Evolutionary conservation across 129 eudicot genomes (phyloP), one percentile per base, ranked within the genome.

Genomic region (Pseudognaphalium luteoalbum): DNA sequence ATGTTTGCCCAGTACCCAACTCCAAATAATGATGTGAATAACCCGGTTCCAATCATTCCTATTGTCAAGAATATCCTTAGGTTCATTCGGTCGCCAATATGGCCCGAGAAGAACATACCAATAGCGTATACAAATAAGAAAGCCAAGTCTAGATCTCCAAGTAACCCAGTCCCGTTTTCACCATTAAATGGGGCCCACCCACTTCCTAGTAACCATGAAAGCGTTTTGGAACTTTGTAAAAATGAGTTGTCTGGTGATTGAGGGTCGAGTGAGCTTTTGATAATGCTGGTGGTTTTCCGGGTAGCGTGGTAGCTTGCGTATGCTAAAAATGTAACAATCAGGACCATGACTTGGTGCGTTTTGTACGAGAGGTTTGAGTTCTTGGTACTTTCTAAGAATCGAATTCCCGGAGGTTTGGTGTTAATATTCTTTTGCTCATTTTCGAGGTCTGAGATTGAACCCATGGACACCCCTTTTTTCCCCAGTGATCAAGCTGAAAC

Each of bases 11-110:
- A 95, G 47, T 95, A 95, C 14, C 97, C 99, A 11, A 95, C 69
- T 56, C 99, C 99, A 73, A 86, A 95, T 1, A 90, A 82, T 29
- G 92, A 79, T 33, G 97, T 95, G 76, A 95, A 91, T 71, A 95
- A 64, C 75, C 99, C 99, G 9, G 99, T 95, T 58, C 97, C 99
- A 64, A 91, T 78, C 99, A 95, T 95, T 73, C 99, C 99, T n/a
- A 87, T 82, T 0, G 97, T 91, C 50, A 95, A 72, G 35, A 95
- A 95, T 57, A 86, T 76, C 76, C 99, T 79, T 62, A 95, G 93
- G 74, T 95, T 86, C 89, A 91, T 84, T 56, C 99, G 68, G 54
- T 95, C 99, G 6, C 97, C 99, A 35, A 89, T 71, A 64, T 95
- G 97, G 12, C 99, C 99, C 4, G 99, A 91, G 74, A 86, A 91